phyloP scores from a whole-genome alignment of 2,329 filamentous ascomycete genomes.

The Colletotrichum magnum region DNA sequence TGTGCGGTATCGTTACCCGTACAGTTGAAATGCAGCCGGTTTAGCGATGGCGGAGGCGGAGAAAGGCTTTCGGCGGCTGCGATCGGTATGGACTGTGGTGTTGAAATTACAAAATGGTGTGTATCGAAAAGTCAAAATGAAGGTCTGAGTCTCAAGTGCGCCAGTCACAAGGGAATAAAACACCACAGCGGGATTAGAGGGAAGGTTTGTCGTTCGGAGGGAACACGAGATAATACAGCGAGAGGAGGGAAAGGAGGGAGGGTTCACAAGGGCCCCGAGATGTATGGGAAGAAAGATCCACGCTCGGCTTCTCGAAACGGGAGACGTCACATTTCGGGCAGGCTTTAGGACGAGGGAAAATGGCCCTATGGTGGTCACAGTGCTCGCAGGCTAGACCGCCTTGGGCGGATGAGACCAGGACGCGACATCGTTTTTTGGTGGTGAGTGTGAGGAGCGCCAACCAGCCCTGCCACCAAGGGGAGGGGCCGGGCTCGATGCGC shows the following conservation, averaged over 20 bases:
- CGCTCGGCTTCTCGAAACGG: slow-evolving; percentile 46
- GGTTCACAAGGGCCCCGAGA: slow-evolving; percentile 16
- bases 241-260: slow-evolving; percentile 29
- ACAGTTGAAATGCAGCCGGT: neutral
- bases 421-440: slow-evolving; percentile 31
- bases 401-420: slow-evolving; percentile 37
- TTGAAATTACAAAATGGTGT: slow-evolving; percentile 28
- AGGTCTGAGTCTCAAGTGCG: slow-evolving; percentile 41
- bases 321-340: slow-evolving; percentile 44
- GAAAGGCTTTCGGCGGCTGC: neutral
- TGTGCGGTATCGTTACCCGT: neutral
- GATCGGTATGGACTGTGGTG: slow-evolving; percentile 29
- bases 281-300: slow-evolving; percentile 31
- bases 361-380: slow-evolving; percentile 38
- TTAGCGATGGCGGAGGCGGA: neutral
- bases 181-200: slow-evolving; percentile 33
- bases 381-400: slow-evolving; percentile 36
- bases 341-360: slow-evolving; percentile 41
- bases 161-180: slow-evolving; percentile 40
- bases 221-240: slow-evolving; percentile 36
- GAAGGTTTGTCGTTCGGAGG: slow-evolving; percentile 30
- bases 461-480: slow-evolving; percentile 29
- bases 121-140: slow-evolving; percentile 33
- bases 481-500: slow-evolving; percentile 32
- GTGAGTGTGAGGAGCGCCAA: slow-evolving; percentile 17